phyloP scores from a whole-genome alignment of 2,329 filamentous ascomycete genomes.

The Bipolaris zeicola region DNA sequence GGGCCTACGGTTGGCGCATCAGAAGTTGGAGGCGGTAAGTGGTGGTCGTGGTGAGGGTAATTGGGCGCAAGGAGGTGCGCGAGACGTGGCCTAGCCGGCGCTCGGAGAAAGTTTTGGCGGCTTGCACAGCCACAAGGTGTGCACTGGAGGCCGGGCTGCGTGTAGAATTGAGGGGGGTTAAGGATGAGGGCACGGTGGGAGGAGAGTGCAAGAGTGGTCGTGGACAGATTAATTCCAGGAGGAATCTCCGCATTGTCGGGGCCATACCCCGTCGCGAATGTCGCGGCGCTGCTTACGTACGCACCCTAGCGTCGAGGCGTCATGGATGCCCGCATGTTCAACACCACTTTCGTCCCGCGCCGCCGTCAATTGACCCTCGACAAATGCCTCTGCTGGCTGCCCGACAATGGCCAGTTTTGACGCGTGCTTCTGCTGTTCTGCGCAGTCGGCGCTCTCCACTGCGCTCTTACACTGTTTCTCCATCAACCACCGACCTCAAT shows the following conservation, averaged over 20 bases:
- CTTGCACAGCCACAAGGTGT: constrained; percentile 9
- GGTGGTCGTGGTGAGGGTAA: constrained; percentile 21
- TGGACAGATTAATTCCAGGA: constrained; percentile 30
- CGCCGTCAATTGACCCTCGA: constrained; percentile 35
- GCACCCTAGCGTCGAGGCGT: constrained; percentile 21
- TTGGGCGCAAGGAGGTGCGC: constrained; percentile 34
- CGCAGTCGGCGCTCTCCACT: constrained; percentile 7
- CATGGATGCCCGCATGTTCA: constrained; percentile 5
- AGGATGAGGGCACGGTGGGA: constrained; percentile 4
- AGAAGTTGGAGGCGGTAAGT: constrained; percentile 27
- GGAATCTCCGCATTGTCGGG: constrained; percentile 10
- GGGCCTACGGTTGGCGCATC: constrained; percentile 42
- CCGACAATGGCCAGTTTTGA: constrained; percentile 35
- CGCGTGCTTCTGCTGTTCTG: constrained; percentile 18
- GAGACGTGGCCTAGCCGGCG: constrained; percentile 41
- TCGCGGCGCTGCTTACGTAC: constrained; percentile 18
- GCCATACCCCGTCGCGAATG: constrained; percentile 17
- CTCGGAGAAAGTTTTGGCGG: constrained; percentile 24
- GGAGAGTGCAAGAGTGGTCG: constrained; percentile 14
- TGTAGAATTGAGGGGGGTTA: background rate
- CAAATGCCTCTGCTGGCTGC: constrained; percentile 40
- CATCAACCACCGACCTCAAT: constrained; percentile 1
- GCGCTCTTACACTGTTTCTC: constrained; percentile 13
- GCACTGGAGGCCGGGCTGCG: constrained; percentile 2
- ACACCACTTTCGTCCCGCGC: constrained; percentile 8